Evolutionary conservation across 495 filamentous ascomycete genomes (phyloP), one percentile per base, ranked within the genome.

Genomic region (Aspergillus olivimuriae): DNA sequence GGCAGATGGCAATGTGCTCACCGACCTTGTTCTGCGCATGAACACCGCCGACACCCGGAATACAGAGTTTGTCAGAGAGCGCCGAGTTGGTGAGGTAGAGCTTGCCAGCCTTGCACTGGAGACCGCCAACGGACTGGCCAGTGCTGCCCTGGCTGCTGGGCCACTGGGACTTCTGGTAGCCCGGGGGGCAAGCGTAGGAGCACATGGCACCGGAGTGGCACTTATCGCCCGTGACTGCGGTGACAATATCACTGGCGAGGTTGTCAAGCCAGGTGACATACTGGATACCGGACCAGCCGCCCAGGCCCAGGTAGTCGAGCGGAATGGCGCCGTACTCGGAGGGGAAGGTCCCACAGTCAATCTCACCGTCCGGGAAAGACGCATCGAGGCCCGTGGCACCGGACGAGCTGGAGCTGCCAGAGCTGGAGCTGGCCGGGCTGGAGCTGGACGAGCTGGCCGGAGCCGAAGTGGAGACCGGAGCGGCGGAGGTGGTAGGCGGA

Each of bases 131-230:
- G 28, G 89, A 95, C 69, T 97, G 84, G 23, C 83, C 84, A 36
- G 84, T 88, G 31, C 65, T 53, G 28, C 92, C 94, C 71, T 97
- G 92, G 21, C 61, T 75, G 19, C 47, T 55, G 26, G 94, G 92
- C 89, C 89, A 98, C 65, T 97, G 90, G 30, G 82, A 76, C 77
- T 96, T 96, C 55, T 90, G 82, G 70, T 89, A 96, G 41, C 90
- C 90, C 34, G 82, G 58, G 5, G 92, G 90, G 70, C 92, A 98
- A 39, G 85, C 87, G 56, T 97, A 98, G 4, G 90, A 95, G 75
- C 92, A 96, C 69, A 88, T 86, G 34, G 73, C 67, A 30, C 80
- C 82, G 7, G 70, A 58, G 18, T 50, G 60, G 64, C 88, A 89
- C 37, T 58, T 61, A 22, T 71, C 59, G 9, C 72, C 74, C 14